Evolutionary conservation across 1,284 basidiomycete species (phyloP), one percentile per base, ranked within the genome.

Genomic region (Vanrija humicola): DNA sequence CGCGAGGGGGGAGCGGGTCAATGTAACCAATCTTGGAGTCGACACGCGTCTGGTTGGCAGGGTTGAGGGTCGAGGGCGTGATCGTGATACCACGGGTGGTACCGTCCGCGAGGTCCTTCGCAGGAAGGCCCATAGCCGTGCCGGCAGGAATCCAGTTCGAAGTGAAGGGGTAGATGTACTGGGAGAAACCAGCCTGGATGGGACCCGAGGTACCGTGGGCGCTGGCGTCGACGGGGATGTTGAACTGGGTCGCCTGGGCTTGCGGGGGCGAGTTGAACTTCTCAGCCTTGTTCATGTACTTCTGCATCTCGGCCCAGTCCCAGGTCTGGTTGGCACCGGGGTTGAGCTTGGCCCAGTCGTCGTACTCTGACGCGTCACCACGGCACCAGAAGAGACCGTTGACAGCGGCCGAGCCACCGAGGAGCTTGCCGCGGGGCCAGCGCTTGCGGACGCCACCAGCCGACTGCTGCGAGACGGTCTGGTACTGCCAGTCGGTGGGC

Each of bases 11-110:
- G 38, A 83, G 75, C 5, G 83, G 80, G 65, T 87, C 84, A 64
- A 88, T 82, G 77, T 88, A 89, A 1, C 82, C 86, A 1, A 82
- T 46, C n/a, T 52, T 81, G 5, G 86, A 79, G 73, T 86, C 85
- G 5, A 84, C 86, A 40, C 87, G 81, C 1, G 82, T 83, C 79
- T 82, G 79, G 62, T 84, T 87, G 26, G 70, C 44, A 0, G 83
- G 81, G 72, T 88, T 86, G 72, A 89, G 83, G 18, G 82, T 79
- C 9, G 82, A 84, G 0, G 84, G 82, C 0, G 84, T 82, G 58
- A 88, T 78, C 23, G 57, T 69, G 29, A 70, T 72, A 34, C 74
- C 75, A 56, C 64, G 63, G 10, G 66, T 69, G 19, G 60, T 46
- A 19, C 72, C 72, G 10, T 48, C 63, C 0, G 62, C 58, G 21